Base-by-base conservation (phyloP, 352 stramenopile species). In the Phytophthora sansomeana region DNA sequence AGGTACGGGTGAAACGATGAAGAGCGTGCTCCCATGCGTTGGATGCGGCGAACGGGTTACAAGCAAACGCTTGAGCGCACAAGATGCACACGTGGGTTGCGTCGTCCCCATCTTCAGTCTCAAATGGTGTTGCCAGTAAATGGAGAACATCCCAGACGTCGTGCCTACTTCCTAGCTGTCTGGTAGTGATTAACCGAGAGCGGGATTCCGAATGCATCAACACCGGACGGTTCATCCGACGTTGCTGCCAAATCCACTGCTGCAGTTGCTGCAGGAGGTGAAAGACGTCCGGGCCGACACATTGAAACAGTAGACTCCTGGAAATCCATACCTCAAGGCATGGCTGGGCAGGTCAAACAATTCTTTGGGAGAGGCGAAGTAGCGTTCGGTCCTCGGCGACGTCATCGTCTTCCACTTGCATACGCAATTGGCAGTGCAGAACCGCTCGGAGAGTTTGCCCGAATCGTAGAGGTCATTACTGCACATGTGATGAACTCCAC, bases 71-170 rank as follows among this genome's bases (percentile, higher is more conserved):
- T 19, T 19, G 9, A 1, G 50, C 36, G 10, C 50, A 58, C n/a
- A 47, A 10, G 17, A 58, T 4, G 11, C 35, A 58, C 8, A 58
- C 26, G 21, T 58, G 50, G 0, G 35, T 46, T 2, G 49, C 17
- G n/a, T 46, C 17, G 13, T 44, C 32, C 4, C 29, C 30, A 14
- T 7, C n/a, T 5, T 7, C 13, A n/a, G 11, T 57, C 17, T 11
- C 11, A 13, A 30, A 44, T 4, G 49, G 32, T 6, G n/a, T 57
- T 6, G 9, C 30, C n/a, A 46, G 21, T 5, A n/a, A 6, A 13
- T 47, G 32, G 11, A 9, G 11, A 7, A 47, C 35, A 17, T 47
- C 49, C 49, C 33, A 46, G 5, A 57, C 49, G 6, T 57, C 32
- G 13, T 46, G 30, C 5, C 49, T 11, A 6, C 14, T 47, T 7